These are phyloP conservation scores for Boletus semigastroideus DNA, from an alignment of 1,284 basidiomycete genomes.

Conservation along the genomic window DNA sequence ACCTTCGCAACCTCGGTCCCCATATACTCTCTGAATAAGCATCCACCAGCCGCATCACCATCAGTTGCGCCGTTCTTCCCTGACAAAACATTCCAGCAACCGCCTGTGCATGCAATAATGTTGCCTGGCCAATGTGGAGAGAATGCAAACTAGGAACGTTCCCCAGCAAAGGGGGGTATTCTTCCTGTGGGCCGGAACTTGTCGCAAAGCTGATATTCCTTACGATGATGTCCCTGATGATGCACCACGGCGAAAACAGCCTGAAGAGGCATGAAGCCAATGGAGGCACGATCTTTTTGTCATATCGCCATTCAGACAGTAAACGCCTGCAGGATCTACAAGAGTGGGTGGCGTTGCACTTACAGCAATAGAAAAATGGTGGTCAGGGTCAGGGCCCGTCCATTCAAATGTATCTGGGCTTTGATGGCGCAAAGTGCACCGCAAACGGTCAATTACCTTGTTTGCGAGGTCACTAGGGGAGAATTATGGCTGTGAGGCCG, in stretches of 20 bases:
- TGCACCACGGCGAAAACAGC: slow-evolving; percentile 44
- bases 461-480: too few relatives aligned
- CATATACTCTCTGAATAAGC: slow-evolving; percentile 56
- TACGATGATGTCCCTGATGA: slow-evolving; percentile 45
- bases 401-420: slow-evolving; percentile 53
- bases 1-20: slow-evolving; percentile 44
- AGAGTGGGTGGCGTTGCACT: slow-evolving; percentile 19
- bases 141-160: slow-evolving; percentile 40
- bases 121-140: slow-evolving; percentile 50
- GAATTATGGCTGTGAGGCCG: too few relatives aligned
- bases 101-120: slow-evolving; percentile 41
- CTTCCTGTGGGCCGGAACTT: slow-evolving; percentile 1
- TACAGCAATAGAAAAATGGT: slow-evolving; percentile 60
- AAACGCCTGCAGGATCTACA: background rate
- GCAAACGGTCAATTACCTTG: too few relatives aligned
- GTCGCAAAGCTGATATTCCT: slow-evolving; percentile 43
- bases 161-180: slow-evolving; percentile 31
- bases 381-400: slow-evolving; percentile 57
- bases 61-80: slow-evolving; percentile 31
- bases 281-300: slow-evolving; percentile 46
- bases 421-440: background rate
- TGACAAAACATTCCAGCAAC: slow-evolving; percentile 41
- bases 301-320: background rate
- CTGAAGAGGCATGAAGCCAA: slow-evolving; percentile 44
- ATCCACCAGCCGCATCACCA: slow-evolving; percentile 48